Evolutionary conservation across 2,329 filamentous ascomycete species (phyloP), one percentile per base, ranked within the genome.

Genomic region (Dothiorella sarmentorum): DNA sequence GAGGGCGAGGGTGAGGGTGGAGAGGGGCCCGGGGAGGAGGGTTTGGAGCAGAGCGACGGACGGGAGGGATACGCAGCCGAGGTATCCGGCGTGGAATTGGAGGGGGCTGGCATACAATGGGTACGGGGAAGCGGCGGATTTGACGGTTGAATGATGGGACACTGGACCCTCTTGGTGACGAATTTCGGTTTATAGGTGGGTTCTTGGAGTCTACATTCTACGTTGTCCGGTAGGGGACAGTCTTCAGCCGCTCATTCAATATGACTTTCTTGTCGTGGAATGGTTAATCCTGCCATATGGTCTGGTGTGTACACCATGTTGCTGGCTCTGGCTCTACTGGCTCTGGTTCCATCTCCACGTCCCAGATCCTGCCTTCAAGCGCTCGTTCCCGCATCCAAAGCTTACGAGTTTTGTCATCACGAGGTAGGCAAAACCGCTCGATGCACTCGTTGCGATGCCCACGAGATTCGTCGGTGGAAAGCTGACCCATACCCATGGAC

Each of bases 91-190:
- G 63, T 86, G 83, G 83, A 85, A 85, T 68, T 68, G 83, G 60
- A 74, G 83, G 59, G 83, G 83, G 0, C 80, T 85, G 7, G 81
- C 75, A 26, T 86, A 85, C 69, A 83, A 84, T 69, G 83, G 80
- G 1, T 85, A 81, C 69, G 83, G 82, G 2, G 79, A 83, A 63
- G 75, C 74, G 31, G 77, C 70, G 62, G 75, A 78, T 40, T 64
- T 85, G 58, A 77, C 74, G 24, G 67, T 84, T 49, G 62, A 67
- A 9, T 75, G 35, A 40, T 20, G 13, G 9, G 11, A 5, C 7
- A 3, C 7, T 29, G 24, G n/a, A n/a, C n/a, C n/a, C n/a, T n/a
- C n/a, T n/a, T n/a, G n/a, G n/a, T n/a, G n/a, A n/a, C n/a, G n/a
- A n/a, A n/a, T n/a, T n/a, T n/a, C n/a, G n/a, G n/a, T n/a, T n/a